phyloP scores from a whole-genome alignment of 2,329 filamentous ascomycete species.

The Knufia petricola region DNA sequence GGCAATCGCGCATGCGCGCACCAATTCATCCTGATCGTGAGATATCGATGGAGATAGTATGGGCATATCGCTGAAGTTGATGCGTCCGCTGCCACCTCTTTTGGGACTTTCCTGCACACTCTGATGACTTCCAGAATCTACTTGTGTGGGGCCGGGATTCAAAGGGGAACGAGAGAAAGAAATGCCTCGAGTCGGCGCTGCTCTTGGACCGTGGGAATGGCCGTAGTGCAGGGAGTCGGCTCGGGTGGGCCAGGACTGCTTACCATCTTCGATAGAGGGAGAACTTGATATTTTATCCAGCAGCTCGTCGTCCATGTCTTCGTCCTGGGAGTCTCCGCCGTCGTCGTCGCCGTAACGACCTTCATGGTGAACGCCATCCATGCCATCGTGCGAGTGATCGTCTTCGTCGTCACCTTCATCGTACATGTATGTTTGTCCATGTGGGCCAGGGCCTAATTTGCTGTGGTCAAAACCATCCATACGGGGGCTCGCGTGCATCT shows the following conservation, averaged over 20 bases:
- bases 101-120: constrained; percentile 32
- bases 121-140: constrained; percentile 30
- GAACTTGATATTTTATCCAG: constrained; percentile 99
- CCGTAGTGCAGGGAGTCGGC: constrained; percentile 32
- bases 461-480: constrained; percentile 38
- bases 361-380: constrained; percentile 17
- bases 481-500: constrained; percentile 56
- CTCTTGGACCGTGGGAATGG: constrained; percentile 19
- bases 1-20: constrained; percentile 8
- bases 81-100: neutral
- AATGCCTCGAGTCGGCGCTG: constrained; percentile 22
- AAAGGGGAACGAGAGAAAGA: constrained; percentile 27
- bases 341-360: constrained; percentile 39
- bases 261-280: constrained; percentile 98
- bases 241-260: constrained; percentile 41
- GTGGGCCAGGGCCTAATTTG: constrained; percentile 11
- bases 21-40: neutral
- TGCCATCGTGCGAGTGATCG: constrained; percentile 16
- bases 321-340: constrained; percentile 55
- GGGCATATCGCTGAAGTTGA: constrained; percentile 1
- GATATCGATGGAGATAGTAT: neutral
- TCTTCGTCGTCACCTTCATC: constrained; percentile 52
- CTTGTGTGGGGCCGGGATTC: no score
- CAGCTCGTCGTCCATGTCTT: constrained; percentile 80
- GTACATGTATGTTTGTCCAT: constrained; percentile 22